These are phyloP conservation scores for Panaeolus cyanescens DNA, from an alignment of 768 basidiomycete genomes.

Conservation along the genomic window DNA sequence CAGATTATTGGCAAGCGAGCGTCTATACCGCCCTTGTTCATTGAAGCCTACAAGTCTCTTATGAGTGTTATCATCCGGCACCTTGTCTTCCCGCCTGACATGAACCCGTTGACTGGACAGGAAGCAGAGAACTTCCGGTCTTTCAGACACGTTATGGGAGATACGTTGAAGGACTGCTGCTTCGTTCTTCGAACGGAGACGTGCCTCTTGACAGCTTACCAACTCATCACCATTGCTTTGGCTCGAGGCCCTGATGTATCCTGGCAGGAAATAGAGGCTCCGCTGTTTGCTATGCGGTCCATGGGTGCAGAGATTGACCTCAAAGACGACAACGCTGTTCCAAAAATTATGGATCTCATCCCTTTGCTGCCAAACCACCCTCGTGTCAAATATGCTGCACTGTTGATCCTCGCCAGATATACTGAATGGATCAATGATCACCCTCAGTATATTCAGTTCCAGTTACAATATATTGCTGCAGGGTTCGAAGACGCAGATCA, in stretches of 20 bases:
- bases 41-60: conserved; percentile 81
- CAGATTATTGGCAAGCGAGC: conserved; percentile 80
- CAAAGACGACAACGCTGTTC: conserved; percentile 81
- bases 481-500: conserved; percentile 83
- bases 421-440: conserved; percentile 95
- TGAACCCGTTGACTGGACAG: conserved; percentile 64
- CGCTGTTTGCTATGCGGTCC: conserved; percentile 94
- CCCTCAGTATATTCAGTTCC: conserved; percentile 81
- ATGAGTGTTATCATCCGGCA: conserved; percentile 88
- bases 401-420: conserved; percentile 93
- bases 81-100: conserved; percentile 86
- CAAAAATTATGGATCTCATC: conserved; percentile 94
- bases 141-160: conserved; percentile 98
- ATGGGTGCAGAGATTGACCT: conserved; percentile 95
- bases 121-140: conserved; percentile 93
- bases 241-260: conserved; percentile 59
- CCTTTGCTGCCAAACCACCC: conserved; percentile 89
- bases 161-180: conserved; percentile 98
- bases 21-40: conserved; percentile 72
- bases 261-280: conserved; percentile 98
- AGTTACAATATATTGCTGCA: conserved; percentile 88
- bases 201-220: conserved; percentile 81
- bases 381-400: conserved; percentile 90
- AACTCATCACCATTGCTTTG: conserved; percentile 76
- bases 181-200: conserved; percentile 85